Percentiles rank a stretch among this genome's conserved stretches.
Evolutionary conservation across 192 early-diverging fungal genomes (phyloP).

Genomic region (Diversispora eburnea): DNA sequence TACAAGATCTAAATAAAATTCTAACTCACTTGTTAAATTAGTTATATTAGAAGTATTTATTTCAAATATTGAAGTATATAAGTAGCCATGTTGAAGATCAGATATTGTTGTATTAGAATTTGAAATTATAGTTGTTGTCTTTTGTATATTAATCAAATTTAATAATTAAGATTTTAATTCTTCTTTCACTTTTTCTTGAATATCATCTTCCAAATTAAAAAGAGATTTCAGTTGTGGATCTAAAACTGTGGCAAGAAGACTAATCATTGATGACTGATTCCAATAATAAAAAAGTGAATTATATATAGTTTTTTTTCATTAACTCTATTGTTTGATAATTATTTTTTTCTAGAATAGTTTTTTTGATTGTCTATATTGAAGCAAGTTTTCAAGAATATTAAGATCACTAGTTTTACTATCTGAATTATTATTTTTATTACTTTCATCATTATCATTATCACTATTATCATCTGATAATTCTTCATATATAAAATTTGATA

Average conservation of each 20-base stretch:
- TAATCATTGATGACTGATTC: neutral
- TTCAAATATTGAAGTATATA: neutral
- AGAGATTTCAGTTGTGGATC: neutral
- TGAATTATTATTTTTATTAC: neutral
- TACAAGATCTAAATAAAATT: neutral
- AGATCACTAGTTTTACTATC: neutral
- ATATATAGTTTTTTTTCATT: neutral
- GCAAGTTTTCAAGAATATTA: neutral
- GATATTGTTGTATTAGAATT: neutral
- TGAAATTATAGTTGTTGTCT: neutral
- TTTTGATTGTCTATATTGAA: too few species aligned
- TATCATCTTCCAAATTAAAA: neutral
- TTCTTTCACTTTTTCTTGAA: neutral
- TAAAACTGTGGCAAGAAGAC: conserved; percentile 5
- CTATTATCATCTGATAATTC: conserved; percentile 4
- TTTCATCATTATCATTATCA: neutral
- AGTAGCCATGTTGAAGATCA: neutral
- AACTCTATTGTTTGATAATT: too few species aligned
- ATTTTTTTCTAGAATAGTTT: too few species aligned
- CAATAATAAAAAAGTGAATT: neutral
- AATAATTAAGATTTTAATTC: neutral
- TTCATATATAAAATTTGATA: neutral
- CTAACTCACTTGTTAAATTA: neutral
- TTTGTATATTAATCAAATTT: neutral
- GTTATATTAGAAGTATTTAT: neutral